phyloP scores from a whole-genome alignment of 2,329 filamentous ascomycete genomes.

The Colletotrichum phormii region DNA sequence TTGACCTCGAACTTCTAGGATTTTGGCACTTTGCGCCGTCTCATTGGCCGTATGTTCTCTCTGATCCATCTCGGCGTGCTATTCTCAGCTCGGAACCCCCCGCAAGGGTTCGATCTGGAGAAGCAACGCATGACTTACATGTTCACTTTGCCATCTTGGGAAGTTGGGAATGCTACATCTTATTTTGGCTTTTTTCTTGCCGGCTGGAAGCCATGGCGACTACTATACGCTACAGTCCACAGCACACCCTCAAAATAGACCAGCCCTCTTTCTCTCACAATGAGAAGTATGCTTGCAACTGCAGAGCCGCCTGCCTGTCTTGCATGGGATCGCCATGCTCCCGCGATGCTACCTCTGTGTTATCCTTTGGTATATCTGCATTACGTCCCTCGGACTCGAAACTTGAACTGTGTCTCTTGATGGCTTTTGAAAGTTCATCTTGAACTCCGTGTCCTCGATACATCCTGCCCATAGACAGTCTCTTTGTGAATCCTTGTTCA shows the following conservation, averaged over 20 bases:
- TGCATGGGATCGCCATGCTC: background rate
- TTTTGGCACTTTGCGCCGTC: background rate
- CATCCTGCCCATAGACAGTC: background rate
- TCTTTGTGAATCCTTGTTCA: too few relatives aligned
- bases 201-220: background rate
- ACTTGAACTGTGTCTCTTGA: background rate
- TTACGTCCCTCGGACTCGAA: conserved; percentile 2
- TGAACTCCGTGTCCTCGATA: too few relatives aligned
- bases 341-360: conserved; percentile 5
- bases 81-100: conserved; percentile 18
- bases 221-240: background rate
- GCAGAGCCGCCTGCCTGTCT: too few relatives aligned
- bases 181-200: too few relatives aligned
- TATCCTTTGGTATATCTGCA: conserved; percentile 11
- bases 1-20: background rate
- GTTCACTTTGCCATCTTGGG: too few relatives aligned
- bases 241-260: too few relatives aligned
- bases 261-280: too few relatives aligned
- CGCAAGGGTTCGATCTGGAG: conserved; percentile 21
- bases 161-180: too few relatives aligned
- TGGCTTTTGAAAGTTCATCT: background rate
- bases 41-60: conserved; percentile 17
- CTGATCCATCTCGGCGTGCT: conserved; percentile 8
- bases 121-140: background rate
- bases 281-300: too few relatives aligned